Conservation (phyloP, 1,139 yeast species). For the Diutina neorugosa region DNA sequence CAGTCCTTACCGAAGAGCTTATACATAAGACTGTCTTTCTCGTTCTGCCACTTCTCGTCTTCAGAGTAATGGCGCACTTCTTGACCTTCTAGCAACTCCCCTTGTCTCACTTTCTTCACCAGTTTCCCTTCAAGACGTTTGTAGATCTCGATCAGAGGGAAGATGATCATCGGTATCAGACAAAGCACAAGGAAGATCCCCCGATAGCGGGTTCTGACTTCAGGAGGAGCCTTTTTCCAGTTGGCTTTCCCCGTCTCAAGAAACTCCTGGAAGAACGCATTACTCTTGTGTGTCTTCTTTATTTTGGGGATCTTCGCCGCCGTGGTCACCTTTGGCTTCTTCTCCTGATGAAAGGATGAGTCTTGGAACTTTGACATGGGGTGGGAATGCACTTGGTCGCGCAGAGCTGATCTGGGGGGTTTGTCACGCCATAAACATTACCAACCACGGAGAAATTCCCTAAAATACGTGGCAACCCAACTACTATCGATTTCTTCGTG, state of each 20-base stretch:
- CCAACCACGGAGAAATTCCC: too few relatives aligned
- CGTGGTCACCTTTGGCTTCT: constrained; percentile 3
- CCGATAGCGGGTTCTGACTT: constrained; percentile 24
- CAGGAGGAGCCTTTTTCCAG: constrained; percentile 36
- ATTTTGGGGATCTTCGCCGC: not conserved
- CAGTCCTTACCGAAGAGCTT: constrained; percentile 31
- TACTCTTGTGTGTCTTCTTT: constrained; percentile 4
- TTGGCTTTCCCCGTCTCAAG: constrained; percentile 27
- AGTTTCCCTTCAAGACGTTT: constrained; percentile 30
- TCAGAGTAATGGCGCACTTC: constrained; percentile 25
- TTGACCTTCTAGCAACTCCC: constrained; percentile 22
- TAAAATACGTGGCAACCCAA: too few relatives aligned
- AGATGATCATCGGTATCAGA: constrained; percentile 25
- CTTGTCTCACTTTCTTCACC: constrained; percentile 29
- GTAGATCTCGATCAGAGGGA: constrained; percentile 26
- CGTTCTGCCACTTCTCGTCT: constrained; percentile 29
- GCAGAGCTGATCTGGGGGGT: not conserved
- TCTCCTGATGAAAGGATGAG: constrained; percentile 7
- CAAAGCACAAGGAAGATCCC: constrained; percentile 29
- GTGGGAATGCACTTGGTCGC: not conserved
- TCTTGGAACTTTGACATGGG: constrained; percentile 5
- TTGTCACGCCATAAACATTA: not conserved
- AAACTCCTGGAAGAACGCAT: constrained; percentile 11
- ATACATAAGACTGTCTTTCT: constrained; percentile 26
- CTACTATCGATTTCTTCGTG: too few relatives aligned